Conservation (phyloP, 805 yeast genomes). For the Metschnikowia proteae region DNA sequence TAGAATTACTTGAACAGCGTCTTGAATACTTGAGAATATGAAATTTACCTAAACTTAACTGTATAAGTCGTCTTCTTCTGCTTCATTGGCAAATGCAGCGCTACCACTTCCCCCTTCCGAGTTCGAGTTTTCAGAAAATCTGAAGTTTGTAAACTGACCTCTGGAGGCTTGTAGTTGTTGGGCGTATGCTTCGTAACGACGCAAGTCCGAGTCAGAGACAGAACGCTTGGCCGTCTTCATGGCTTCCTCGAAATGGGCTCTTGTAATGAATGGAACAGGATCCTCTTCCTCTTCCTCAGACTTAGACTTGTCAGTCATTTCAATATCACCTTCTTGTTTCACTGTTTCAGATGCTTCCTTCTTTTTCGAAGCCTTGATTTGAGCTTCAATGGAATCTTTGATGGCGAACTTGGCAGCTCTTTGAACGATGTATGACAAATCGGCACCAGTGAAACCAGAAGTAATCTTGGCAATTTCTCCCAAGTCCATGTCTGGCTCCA, state of each 20-base stretch:
- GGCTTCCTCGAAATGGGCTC: constrained; percentile 95
- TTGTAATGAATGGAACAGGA: constrained; percentile 93
- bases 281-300: constrained; percentile 58
- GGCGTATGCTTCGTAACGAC: constrained; percentile 98
- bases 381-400: constrained; percentile 93
- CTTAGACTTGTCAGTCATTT: constrained; percentile 36
- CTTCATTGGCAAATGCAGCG: constrained; percentile 48
- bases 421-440: constrained; percentile 93
- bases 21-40: background rate
- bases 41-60: constrained; percentile 14
- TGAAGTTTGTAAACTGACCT: constrained; percentile 89
- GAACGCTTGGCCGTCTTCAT: constrained; percentile 99
- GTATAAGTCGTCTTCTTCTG: constrained; percentile 32
- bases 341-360: constrained; percentile 39
- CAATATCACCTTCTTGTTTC: constrained; percentile 43
- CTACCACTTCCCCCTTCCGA: constrained; percentile 22
- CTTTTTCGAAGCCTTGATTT: constrained; percentile 35
- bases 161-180: constrained; percentile 95
- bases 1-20: background rate
- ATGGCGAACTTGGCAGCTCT: constrained; percentile 98
- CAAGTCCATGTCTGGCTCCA: constrained; percentile 94
- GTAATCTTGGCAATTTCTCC: constrained; percentile 87
- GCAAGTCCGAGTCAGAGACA: constrained; percentile 93
- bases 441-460: constrained; percentile 99
- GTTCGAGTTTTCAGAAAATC: constrained; percentile 50